Evolutionary conservation across 805 yeast genomes (phyloP), one percentile per base, ranked within the genome.

Genomic region (Myxozyma udenii): DNA sequence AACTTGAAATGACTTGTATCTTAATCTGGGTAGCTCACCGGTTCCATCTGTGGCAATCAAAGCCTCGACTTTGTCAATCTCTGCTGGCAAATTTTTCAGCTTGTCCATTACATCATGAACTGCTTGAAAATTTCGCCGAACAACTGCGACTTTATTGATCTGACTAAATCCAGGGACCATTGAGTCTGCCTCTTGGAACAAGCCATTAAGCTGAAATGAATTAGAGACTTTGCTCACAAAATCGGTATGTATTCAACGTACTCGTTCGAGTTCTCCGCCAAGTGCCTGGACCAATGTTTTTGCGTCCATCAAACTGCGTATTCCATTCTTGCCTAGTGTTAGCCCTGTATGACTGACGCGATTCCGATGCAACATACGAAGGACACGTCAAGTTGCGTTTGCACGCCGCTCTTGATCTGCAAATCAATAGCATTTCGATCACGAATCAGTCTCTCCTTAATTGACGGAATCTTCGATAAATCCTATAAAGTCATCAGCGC

Each of bases 341-440:
- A 40, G 38, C 30, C n/a, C n/a, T n/a, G n/a, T n/a, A n/a, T n/a
- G n/a, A n/a, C n/a, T n/a, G n/a, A n/a, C n/a, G n/a, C n/a, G n/a
- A n/a, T n/a, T n/a, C n/a, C n/a, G n/a, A n/a, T n/a, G n/a, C n/a
- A 28, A 9, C 58, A 18, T 37, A 60, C 71, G 58, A 79, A 68
- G 1, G 85, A 77, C 6, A 78, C 69, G 41, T 79, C 81, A 51
- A 80, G 77, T 59, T 82, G 87, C 36, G 75, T 75, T 63, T 78
- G 80, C n/a, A 87, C 79, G 45, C 84, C 85, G 37, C 84, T 70
- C 61, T 79, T 80, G 57, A 91, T 72, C 64, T 88, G 91, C 43
- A 83, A 74, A 61, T 87, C 96, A 11, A 88, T 72, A 2, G 85
- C 76, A 0, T 84, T 75, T 65, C 86, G 87, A 63, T 91, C 96